These are phyloP conservation scores for Picea abies DNA, from an alignment of 83 land plant genomes.

Conservation along the genomic window DNA sequence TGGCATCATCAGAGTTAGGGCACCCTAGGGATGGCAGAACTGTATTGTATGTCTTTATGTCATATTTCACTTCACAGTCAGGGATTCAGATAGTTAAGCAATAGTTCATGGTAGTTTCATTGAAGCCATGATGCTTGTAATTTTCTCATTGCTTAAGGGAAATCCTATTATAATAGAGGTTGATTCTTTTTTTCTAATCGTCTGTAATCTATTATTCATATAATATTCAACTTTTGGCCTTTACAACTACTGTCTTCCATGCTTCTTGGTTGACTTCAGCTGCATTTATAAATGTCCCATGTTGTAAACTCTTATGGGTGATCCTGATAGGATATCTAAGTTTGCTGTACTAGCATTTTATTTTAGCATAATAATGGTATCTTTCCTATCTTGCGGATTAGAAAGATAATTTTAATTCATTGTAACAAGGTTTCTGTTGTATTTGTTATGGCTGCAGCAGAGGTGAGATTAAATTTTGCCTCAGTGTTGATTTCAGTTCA, in stretches of 20 bases:
- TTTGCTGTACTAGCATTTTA: not conserved
- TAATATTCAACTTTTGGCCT: conserved; percentile 4
- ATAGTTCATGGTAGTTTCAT: not conserved
- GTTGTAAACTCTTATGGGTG: not conserved
- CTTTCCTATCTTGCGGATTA: not conserved
- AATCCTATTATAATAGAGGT: not conserved
- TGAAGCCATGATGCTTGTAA: conserved; percentile 9
- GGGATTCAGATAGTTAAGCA: not conserved
- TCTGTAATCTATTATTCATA: conserved; percentile 4
- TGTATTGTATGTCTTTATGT: not conserved
- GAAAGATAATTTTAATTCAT: not conserved
- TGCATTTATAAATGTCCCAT: not conserved
- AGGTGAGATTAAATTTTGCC: not conserved
- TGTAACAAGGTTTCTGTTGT: conserved; percentile 6
- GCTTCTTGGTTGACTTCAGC: not conserved
- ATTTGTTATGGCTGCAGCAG: not conserved
- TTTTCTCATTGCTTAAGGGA: not conserved
- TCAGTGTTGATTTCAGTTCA: not conserved
- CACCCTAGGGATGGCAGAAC: not conserved
- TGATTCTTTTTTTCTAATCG: conserved; percentile 1
- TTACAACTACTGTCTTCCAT: not conserved
- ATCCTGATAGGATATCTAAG: not conserved
- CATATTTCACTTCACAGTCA: conserved; percentile 11
- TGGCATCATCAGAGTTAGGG: conserved; percentile 3
- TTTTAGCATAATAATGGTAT: not conserved